Conservation (phyloP, 208 protist species). For the Herpetomonas samuelpessoai region DNA sequence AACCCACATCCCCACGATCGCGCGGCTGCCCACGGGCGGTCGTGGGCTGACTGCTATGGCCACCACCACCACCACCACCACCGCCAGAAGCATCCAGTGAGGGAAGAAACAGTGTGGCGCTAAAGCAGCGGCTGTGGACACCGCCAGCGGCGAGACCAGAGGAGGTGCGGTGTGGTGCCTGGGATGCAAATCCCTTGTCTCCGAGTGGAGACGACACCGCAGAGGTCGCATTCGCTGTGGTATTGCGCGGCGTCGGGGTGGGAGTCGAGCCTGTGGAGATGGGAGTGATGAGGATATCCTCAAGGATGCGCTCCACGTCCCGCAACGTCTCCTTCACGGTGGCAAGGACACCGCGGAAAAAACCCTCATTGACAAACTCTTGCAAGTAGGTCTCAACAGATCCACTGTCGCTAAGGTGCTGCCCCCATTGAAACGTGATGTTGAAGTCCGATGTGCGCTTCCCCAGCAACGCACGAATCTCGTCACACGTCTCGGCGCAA, state of each 20-base stretch:
- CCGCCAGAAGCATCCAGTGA: background rate
- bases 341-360: slow-evolving; percentile 42
- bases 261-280: background rate
- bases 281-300: background rate
- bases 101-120: slow-evolving; percentile 3
- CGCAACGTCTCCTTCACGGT: slow-evolving; percentile 30
- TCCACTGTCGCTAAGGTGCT: slow-evolving; percentile 42
- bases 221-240: too few species aligned
- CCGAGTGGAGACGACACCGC: too few species aligned
- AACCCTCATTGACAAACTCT: slow-evolving; percentile 48
- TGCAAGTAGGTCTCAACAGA: slow-evolving; percentile 70
- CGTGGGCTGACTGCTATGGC: slow-evolving; percentile 17
- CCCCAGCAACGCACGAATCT: slow-evolving; percentile 46
- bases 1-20: background rate
- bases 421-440: slow-evolving; percentile 75
- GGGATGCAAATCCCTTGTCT: too few species aligned
- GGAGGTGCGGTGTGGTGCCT: too few species aligned
- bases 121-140: background rate
- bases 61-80: background rate
- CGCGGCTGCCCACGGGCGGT: slow-evolving; percentile 3
- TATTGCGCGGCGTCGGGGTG: background rate
- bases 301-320: slow-evolving; percentile 9
- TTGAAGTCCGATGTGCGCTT: slow-evolving; percentile 14
- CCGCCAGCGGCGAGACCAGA: too few species aligned
- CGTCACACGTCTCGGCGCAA: slow-evolving; percentile 39